These are phyloP conservation scores for Balakata baccata DNA, from an alignment of 345 rosid genomes.

Conservation along the genomic window DNA sequence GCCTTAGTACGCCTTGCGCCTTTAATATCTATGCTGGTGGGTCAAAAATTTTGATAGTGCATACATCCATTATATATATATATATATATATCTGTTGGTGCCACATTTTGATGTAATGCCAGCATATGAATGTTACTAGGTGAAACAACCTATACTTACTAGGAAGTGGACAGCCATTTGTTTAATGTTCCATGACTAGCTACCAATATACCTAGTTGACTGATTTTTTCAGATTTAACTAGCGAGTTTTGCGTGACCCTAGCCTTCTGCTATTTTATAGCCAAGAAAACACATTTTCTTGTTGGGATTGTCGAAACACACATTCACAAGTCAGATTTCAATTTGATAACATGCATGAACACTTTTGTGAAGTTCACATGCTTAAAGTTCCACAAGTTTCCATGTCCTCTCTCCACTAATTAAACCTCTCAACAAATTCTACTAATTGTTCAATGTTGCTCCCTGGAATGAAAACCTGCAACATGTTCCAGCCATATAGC, in stretches of 20 bases:
- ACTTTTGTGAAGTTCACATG: background rate
- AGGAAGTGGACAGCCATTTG: background rate
- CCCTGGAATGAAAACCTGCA: background rate
- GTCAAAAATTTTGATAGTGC: background rate
- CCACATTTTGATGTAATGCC: background rate
- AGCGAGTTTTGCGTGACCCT: background rate
- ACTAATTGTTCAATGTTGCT: background rate
- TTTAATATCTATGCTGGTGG: too few species aligned
- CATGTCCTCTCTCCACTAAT: background rate
- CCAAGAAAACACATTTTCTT: background rate
- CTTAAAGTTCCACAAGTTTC: slow-evolving; percentile 1
- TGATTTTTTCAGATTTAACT: background rate
- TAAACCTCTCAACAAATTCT: background rate
- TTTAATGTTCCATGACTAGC: background rate
- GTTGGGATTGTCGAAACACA: background rate
- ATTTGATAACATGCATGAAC: background rate
- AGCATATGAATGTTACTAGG: background rate
- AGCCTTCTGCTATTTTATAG: background rate
- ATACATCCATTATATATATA: too few species aligned
- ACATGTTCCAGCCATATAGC: background rate
- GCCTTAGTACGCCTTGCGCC: too few species aligned
- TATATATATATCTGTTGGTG: too few species aligned
- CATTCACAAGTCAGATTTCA: background rate
- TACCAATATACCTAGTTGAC: background rate
- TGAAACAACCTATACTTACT: background rate